phyloP scores from a whole-genome alignment of 805 yeast genomes.

The Candida awuae region DNA sequence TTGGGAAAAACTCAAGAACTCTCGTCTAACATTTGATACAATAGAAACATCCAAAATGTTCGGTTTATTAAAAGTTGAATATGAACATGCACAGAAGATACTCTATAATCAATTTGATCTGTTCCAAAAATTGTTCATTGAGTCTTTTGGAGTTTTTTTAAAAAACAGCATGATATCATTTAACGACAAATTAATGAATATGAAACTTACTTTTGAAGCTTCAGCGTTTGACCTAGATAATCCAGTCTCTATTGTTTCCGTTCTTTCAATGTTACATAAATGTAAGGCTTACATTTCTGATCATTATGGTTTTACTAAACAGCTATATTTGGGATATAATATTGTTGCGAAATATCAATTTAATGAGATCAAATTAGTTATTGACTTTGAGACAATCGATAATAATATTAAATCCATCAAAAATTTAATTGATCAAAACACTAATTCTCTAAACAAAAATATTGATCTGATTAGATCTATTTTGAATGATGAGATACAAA shows the following conservation, averaged over 20 bases:
- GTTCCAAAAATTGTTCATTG: conserved; percentile 45
- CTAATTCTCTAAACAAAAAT: conserved; percentile 3
- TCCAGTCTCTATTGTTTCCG: conserved; percentile 29
- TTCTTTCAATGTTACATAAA: conserved; percentile 34
- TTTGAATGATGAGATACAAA: conserved; percentile 5
- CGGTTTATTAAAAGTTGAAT: conserved; percentile 38
- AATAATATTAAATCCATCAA: conserved; percentile 26
- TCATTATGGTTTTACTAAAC: no score
- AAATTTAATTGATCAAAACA: neutral
- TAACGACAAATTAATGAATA: conserved; percentile 25
- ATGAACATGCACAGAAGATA: conserved; percentile 45
- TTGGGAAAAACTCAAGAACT: conserved; percentile 35
- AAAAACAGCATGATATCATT: conserved; percentile 25
- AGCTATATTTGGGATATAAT: no score
- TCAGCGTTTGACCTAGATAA: conserved; percentile 31
- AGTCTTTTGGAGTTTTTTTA: conserved; percentile 34
- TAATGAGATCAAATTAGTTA: no score
- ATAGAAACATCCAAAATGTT: conserved; percentile 32
- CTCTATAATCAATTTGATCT: conserved; percentile 42
- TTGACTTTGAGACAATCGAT: conserved; percentile 57
- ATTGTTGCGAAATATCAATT: no score
- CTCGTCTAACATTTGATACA: conserved; percentile 44
- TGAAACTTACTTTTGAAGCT: conserved; percentile 33
- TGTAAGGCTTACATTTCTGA: no score
- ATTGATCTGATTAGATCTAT: conserved; percentile 4